phyloP scores from a whole-genome alignment of 257 asterid species.

The Solanum sejunctum region DNA sequence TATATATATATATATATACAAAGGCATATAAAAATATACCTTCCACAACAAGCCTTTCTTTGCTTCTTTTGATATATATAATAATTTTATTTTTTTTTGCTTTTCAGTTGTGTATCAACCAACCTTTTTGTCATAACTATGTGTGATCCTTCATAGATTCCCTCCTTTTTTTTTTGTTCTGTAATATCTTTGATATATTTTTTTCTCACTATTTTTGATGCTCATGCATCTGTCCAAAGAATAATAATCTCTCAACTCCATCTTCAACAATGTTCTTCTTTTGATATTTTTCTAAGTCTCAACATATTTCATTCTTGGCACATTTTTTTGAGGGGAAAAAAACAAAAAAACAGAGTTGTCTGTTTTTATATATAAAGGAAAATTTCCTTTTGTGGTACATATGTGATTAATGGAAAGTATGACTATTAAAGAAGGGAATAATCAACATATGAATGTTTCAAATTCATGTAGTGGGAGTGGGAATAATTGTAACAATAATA shows the following conservation, averaged over 20 bases:
- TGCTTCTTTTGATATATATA: no score
- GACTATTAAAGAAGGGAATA: not conserved
- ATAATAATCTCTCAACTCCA: not conserved
- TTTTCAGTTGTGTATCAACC: not conserved
- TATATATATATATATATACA: not conserved
- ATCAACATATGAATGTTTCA: not conserved
- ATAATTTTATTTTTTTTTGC: not conserved
- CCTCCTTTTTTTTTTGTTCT: constrained; percentile 1
- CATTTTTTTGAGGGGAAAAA: not conserved
- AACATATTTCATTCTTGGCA: not conserved
- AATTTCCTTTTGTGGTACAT: not conserved
- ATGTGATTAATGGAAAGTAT: not conserved
- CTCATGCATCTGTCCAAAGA: not conserved
- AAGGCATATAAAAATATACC: not conserved
- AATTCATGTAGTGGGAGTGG: not conserved
- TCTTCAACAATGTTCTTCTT: not conserved
- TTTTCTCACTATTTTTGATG: not conserved
- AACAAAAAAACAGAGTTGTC: not conserved
- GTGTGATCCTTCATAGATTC: constrained; percentile 4
- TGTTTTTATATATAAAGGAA: not conserved
- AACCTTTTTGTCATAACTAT: constrained; percentile 1
- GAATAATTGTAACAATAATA: not conserved
- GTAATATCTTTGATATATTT: not conserved
- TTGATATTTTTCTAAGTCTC: not conserved
- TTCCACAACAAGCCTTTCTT: not conserved